Percentiles rank a stretch among this genome's conserved stretches.
Conservation (phyloP, 2,329 filamentous ascomycete genomes). For the Beauveria scarabaeidicola region DNA sequence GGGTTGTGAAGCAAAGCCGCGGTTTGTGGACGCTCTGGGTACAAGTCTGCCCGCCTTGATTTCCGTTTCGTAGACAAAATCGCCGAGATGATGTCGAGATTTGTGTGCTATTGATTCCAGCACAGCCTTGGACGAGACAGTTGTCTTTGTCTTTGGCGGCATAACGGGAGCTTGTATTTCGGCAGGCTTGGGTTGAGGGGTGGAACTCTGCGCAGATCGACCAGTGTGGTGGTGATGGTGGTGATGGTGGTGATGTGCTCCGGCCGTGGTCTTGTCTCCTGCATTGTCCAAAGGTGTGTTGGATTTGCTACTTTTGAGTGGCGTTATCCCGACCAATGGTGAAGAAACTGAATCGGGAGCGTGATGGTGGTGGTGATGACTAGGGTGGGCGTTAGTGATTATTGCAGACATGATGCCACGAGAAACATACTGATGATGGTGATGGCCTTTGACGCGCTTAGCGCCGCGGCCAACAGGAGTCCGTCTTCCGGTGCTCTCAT, state of each 20-base stretch:
- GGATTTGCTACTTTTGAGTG: constrained; percentile 44
- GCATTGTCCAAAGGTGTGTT: constrained; percentile 37
- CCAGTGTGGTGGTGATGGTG: constrained; percentile 35
- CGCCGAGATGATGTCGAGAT: constrained; percentile 74
- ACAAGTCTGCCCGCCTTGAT: constrained; percentile 46
- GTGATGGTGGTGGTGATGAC: constrained; percentile 52
- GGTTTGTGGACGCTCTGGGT: constrained; percentile 29
- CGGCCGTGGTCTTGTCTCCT: constrained; percentile 30
- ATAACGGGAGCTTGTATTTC: constrained; percentile 22
- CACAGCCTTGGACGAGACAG: constrained; percentile 60
- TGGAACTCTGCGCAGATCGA: constrained; percentile 19
- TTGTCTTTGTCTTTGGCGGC: constrained; percentile 54
- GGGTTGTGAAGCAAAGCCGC: constrained; percentile 47
- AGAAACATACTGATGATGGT: constrained; percentile 56
- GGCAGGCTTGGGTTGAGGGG: constrained; percentile 13
- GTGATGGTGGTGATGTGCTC: constrained; percentile 40
- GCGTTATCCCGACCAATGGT: constrained; percentile 31
- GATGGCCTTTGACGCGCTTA: constrained; percentile 63
- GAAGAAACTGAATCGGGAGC: constrained; percentile 36
- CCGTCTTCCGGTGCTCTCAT: constrained; percentile 54
- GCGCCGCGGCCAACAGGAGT: constrained; percentile 48
- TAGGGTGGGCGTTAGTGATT: constrained; percentile 18
- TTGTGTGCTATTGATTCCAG: constrained; percentile 62
- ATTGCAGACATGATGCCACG: not conserved
- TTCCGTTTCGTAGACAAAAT: constrained; percentile 68